These are phyloP conservation scores for Cercospora canescens DNA, from an alignment of 2,329 filamentous ascomycete species.

Conservation along the genomic window DNA sequence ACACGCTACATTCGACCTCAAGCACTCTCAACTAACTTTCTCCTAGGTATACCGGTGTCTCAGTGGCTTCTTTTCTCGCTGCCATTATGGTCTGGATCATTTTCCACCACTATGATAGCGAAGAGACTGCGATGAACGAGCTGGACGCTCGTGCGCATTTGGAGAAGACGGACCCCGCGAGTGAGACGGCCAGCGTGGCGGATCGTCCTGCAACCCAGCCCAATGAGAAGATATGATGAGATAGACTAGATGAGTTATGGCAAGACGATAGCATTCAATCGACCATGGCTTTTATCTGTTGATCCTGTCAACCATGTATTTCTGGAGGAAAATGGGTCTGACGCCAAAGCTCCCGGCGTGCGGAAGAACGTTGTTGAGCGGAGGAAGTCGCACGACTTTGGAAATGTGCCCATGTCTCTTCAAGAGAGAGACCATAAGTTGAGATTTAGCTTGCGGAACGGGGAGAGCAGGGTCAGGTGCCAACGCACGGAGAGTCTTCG, in stretches of 20 bases:
- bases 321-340: not conserved
- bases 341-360: not conserved
- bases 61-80: slow-evolving; percentile 24
- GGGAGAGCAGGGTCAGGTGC: not conserved
- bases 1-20: no score
- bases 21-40: no score
- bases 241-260: not conserved
- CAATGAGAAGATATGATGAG: slow-evolving; percentile 14
- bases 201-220: slow-evolving; percentile 8
- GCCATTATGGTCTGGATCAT: slow-evolving; percentile 32
- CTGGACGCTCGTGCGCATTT: slow-evolving; percentile 39
- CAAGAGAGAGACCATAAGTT: no score
- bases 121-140: slow-evolving; percentile 54
- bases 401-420: no score
- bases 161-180: slow-evolving; percentile 17
- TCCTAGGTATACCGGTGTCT: slow-evolving; percentile 38
- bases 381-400: no score
- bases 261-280: not conserved
- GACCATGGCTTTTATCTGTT: not conserved
- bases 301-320: not conserved
- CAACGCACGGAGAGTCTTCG: not conserved
- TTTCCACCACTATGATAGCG: slow-evolving; percentile 45
- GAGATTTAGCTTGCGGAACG: not conserved
- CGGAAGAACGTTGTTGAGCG: not conserved
- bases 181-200: slow-evolving; percentile 16